Evolutionary conservation across 2,329 filamentous ascomycete species (phyloP).

Genomic region (Xylariaceae sp.): DNA sequence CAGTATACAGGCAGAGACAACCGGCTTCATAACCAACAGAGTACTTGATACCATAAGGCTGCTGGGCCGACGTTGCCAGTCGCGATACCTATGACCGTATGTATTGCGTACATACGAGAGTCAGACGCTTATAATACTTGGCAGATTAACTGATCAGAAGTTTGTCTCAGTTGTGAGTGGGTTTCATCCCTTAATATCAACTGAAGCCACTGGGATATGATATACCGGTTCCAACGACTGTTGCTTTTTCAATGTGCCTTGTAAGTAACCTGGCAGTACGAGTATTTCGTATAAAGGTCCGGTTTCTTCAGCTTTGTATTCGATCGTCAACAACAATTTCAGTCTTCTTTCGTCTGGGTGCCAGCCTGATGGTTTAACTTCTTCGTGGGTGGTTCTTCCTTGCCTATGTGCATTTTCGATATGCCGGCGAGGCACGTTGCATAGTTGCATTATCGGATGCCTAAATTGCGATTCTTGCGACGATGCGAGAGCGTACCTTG

Average conservation of each 20-base stretch:
- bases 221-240: not conserved
- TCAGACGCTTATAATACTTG: not conserved
- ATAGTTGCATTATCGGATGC: slow-evolving; percentile 3
- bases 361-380: not conserved
- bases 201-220: not conserved
- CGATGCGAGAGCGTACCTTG: not conserved
- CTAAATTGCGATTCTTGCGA: not conserved
- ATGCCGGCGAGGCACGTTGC: slow-evolving; percentile 1
- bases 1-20: too few species aligned
- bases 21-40: too few species aligned
- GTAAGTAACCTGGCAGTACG: not conserved
- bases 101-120: too few species aligned
- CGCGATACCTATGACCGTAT: too few species aligned
- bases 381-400: not conserved
- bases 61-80: too few species aligned
- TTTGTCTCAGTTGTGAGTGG: not conserved
- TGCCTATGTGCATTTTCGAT: not conserved
- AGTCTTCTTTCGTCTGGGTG: not conserved
- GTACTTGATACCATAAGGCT: too few species aligned
- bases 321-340: too few species aligned
- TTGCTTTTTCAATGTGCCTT: not conserved
- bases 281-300: not conserved
- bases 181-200: not conserved
- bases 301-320: too few species aligned
- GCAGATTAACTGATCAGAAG: not conserved